A percentile compares a stretch with the other conserved stretches of the same genome.
These are phyloP conservation scores for Globisporangium carolinianum DNA, from an alignment of 352 stramenopile genomes.

Conservation along the genomic window DNA sequence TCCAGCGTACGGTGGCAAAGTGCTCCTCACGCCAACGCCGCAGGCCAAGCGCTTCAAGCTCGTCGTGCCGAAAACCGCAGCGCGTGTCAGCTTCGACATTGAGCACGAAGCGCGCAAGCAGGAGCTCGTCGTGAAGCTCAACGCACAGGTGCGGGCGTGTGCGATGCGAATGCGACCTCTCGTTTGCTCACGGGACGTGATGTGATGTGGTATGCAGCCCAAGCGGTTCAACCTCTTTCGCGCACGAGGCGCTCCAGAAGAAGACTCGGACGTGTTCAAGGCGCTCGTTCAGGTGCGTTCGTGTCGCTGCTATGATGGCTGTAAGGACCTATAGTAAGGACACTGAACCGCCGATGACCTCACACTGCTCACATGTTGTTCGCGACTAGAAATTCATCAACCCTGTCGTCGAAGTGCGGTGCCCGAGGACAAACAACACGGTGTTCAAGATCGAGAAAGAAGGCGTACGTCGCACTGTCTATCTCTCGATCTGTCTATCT, in stretches of 20 bases:
- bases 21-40: conserved; percentile 37
- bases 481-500: no score
- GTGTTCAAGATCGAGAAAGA: conserved; percentile 81
- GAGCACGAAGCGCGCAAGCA: conserved; percentile 69
- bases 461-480: conserved; percentile 26
- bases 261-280: conserved; percentile 23
- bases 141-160: conserved; percentile 25
- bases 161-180: no score
- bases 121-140: conserved; percentile 54
- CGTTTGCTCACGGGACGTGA: no score
- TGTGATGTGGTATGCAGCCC: conserved; percentile 6
- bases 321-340: neutral
- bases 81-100: conserved; percentile 57
- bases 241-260: conserved; percentile 23
- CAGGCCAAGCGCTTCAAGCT: conserved; percentile 53
- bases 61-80: conserved; percentile 30
- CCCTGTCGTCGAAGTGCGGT: conserved; percentile 60
- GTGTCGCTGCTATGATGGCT: neutral
- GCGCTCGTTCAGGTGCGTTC: conserved; percentile 37
- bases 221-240: conserved; percentile 50
- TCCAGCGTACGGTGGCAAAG: conserved; percentile 50
- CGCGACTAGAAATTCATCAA: conserved; percentile 73
- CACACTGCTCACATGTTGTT: neutral
- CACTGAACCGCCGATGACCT: no score
- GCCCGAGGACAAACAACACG: conserved; percentile 55